A percentile compares a stretch with the other conserved stretches of the same genome.
Evolutionary conservation across 176 grass and related monocot species (phyloP).

Genomic region (Saccharum spontaneum): DNA sequence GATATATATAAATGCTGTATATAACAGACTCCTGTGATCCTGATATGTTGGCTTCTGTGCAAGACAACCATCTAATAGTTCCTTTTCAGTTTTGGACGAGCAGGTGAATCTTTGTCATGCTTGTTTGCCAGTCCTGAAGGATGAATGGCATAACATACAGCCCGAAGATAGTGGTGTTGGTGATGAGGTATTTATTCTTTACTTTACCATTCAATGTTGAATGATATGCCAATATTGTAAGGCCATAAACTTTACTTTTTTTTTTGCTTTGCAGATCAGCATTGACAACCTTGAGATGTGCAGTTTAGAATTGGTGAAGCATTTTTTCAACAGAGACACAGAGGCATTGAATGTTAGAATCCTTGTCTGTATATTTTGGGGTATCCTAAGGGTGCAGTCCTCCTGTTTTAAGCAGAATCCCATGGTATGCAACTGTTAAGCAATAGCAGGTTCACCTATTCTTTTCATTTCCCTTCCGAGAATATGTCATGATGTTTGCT

Average conservation of each 20-base stretch:
- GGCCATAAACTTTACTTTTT: background rate
- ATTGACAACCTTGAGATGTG: slow-evolving; percentile 59
- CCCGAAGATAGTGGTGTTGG: slow-evolving; percentile 31
- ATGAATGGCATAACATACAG: slow-evolving; percentile 60
- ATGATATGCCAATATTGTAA: slow-evolving; percentile 22
- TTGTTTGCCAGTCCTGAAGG: slow-evolving; percentile 73
- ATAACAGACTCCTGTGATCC: slow-evolving; percentile 15
- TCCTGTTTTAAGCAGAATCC: slow-evolving; percentile 44
- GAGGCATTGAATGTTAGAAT: slow-evolving; percentile 67
- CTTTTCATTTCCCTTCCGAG: background rate
- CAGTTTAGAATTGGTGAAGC: slow-evolving; percentile 58
- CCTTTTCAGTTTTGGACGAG: slow-evolving; percentile 47
- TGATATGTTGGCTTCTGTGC: background rate
- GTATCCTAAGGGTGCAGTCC: slow-evolving; percentile 54
- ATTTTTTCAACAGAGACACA: slow-evolving; percentile 58
- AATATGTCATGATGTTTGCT: slow-evolving; percentile 32
- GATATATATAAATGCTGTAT: background rate
- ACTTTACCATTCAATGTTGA: slow-evolving; percentile 13
- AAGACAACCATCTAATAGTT: background rate
- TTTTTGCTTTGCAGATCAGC: slow-evolving; percentile 49
- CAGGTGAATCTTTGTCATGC: slow-evolving; percentile 55
- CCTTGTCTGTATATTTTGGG: slow-evolving; percentile 85
- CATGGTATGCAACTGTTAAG: slow-evolving; percentile 56
- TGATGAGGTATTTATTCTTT: slow-evolving; percentile 57
- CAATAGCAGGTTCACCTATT: slow-evolving; percentile 16